Percentiles rank a stretch among this genome's conserved stretches.
These are phyloP conservation scores for Elsinoe necatrix DNA, from an alignment of 2,329 filamentous ascomycete species.

Conservation along the genomic window DNA sequence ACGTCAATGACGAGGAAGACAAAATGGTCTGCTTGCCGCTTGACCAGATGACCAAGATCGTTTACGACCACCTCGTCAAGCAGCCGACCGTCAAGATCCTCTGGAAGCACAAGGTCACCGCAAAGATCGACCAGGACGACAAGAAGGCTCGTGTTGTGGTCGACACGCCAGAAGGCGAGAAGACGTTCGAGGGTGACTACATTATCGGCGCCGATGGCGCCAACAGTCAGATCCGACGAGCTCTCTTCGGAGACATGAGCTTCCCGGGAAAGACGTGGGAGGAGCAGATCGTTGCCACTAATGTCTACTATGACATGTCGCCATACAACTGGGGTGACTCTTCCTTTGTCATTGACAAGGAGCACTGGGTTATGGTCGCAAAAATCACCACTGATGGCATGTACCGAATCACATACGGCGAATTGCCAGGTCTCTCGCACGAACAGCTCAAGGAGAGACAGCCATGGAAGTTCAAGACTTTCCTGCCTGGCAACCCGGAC, in stretches of 20 bases:
- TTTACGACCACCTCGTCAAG: slow-evolving; percentile 19
- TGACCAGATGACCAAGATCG: slow-evolving; percentile 20
- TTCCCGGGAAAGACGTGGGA: slow-evolving; percentile 22
- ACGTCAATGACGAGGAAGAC: slow-evolving; percentile 15
- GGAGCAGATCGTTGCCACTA: slow-evolving; percentile 32
- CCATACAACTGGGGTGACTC: slow-evolving; percentile 14
- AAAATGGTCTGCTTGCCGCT: slow-evolving; percentile 19
- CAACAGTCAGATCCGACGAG: slow-evolving; percentile 18
- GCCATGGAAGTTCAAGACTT: slow-evolving; percentile 21
- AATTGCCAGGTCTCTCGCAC: slow-evolving; percentile 24
- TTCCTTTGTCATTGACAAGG: slow-evolving; percentile 18
- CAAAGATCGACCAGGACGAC: slow-evolving; percentile 20
- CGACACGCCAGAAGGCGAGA: slow-evolving; percentile 17
- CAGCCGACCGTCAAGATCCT: slow-evolving; percentile 18
- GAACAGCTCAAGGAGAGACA: slow-evolving; percentile 20
- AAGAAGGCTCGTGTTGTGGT: slow-evolving; percentile 21
- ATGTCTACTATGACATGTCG: slow-evolving; percentile 21
- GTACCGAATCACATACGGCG: slow-evolving; percentile 36
- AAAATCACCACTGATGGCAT: slow-evolving; percentile 27
- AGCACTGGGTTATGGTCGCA: slow-evolving; percentile 27
- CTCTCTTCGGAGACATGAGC: slow-evolving; percentile 19
- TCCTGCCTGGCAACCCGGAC: slow-evolving; percentile 20
- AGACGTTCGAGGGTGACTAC: slow-evolving; percentile 18
- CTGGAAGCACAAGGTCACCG: slow-evolving; percentile 18
- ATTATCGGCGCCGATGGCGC: slow-evolving; percentile 21